These are phyloP conservation scores for Yamadazyma triangularis DNA, from an alignment of 1,139 yeast genomes.

Conservation along the genomic window DNA sequence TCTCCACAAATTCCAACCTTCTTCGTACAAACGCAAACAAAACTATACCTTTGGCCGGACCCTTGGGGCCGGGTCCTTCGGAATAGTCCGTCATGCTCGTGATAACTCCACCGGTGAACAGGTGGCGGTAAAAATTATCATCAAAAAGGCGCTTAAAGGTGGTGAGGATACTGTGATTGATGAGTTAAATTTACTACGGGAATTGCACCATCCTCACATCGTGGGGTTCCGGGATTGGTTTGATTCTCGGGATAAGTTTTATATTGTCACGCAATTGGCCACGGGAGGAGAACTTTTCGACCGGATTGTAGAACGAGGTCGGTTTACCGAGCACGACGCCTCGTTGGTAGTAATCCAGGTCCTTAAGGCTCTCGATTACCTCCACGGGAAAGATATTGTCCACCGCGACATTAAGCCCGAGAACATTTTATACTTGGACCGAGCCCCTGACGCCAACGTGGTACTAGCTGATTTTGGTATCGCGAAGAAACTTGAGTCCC, in stretches of 20 bases:
- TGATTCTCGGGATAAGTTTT: slow-evolving; percentile 75
- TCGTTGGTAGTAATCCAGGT: slow-evolving; percentile 64
- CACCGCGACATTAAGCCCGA: slow-evolving; percentile 93
- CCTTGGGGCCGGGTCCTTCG: slow-evolving; percentile 89
- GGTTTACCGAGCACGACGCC: slow-evolving; percentile 84
- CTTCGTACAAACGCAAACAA: slow-evolving; percentile 58
- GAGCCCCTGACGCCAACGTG: slow-evolving; percentile 52
- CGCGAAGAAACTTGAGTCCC: slow-evolving; percentile 62
- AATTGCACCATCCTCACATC: slow-evolving; percentile 72
- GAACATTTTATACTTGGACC: slow-evolving; percentile 64
- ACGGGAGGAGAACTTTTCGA: slow-evolving; percentile 92
- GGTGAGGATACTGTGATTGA: slow-evolving; percentile 68
- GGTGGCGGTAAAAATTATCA: slow-evolving; percentile 82
- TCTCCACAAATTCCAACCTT: no score
- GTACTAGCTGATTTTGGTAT: slow-evolving; percentile 93
- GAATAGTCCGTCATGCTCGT: slow-evolving; percentile 78
- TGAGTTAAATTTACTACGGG: slow-evolving; percentile 65
- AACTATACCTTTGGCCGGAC: slow-evolving; percentile 72
- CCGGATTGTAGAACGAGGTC: slow-evolving; percentile 69
- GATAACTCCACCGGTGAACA: slow-evolving; percentile 55
- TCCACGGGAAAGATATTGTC: slow-evolving; percentile 72
- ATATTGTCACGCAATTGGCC: slow-evolving; percentile 74
- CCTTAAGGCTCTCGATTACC: slow-evolving; percentile 66
- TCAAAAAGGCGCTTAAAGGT: slow-evolving; percentile 77
- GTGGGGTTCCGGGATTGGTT: slow-evolving; percentile 86